These are phyloP conservation scores for Pythium coloratum DNA, from an alignment of 352 stramenopile genomes.

Conservation along the genomic window DNA sequence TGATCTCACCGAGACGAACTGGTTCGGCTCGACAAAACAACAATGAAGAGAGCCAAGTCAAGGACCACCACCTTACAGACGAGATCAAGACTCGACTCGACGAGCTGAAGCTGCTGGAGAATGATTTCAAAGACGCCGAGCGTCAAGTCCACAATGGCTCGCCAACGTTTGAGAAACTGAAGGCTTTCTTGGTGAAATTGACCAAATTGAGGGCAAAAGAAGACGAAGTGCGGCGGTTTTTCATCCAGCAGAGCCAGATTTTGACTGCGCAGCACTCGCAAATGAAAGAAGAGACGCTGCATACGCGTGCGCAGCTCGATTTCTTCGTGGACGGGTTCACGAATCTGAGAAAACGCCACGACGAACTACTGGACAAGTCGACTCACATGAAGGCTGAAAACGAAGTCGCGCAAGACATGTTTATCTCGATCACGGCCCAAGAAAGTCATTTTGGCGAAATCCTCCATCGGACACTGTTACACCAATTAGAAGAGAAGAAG, in stretches of 20 bases:
- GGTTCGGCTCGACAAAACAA: conserved; percentile 20
- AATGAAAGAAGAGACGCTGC: conserved; percentile 62
- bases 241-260: conserved; percentile 51
- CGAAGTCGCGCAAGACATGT: conserved; percentile 55
- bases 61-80: conserved; percentile 59
- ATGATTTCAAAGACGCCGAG: conserved; percentile 63
- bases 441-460: conserved; percentile 60
- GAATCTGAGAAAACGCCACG: conserved; percentile 63
- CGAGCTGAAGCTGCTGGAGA: conserved; percentile 50
- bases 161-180: conserved; percentile 77
- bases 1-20: conserved; percentile 30
- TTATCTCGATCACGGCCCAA: conserved; percentile 56
- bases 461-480: conserved; percentile 42
- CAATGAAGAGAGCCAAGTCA: conserved; percentile 28
- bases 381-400: conserved; percentile 60
- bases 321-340: conserved; percentile 82
- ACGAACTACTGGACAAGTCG: conserved; percentile 55
- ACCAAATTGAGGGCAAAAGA: conserved; percentile 61
- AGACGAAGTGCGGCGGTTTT: conserved; percentile 48
- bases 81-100: conserved; percentile 45
- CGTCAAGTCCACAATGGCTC: conserved; percentile 51
- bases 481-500: conserved; percentile 43
- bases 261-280: conserved; percentile 50
- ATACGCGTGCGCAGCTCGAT: conserved; percentile 64
- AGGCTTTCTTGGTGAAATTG: conserved; percentile 64